A percentile compares a stretch with the other conserved stretches of the same genome.
Conservation (phyloP, 306 rosid species). For the Pterocarpus macrocarpus region DNA sequence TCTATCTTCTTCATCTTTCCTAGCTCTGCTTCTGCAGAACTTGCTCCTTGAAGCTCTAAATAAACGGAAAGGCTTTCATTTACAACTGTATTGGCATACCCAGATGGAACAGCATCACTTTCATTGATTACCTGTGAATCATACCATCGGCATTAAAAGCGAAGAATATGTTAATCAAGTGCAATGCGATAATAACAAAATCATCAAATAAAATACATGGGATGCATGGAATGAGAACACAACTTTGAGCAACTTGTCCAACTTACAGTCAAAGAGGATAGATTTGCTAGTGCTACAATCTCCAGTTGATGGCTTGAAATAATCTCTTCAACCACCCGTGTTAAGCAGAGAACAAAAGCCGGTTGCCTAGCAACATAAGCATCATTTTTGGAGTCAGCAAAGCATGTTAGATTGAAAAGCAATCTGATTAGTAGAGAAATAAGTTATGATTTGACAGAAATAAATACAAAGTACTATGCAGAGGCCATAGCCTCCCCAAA, state of each 20-base stretch:
- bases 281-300: constrained; percentile 80
- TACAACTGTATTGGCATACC: constrained; percentile 52
- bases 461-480: constrained; percentile 11
- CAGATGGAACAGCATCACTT: constrained; percentile 49
- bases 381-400: constrained; percentile 29
- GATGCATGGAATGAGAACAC: constrained; percentile 31
- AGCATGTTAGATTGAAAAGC: constrained; percentile 26
- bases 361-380: constrained; percentile 51
- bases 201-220: not conserved
- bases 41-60: constrained; percentile 54
- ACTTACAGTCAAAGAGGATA: constrained; percentile 76
- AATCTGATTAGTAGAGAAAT: constrained; percentile 22
- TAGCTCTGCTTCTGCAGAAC: constrained; percentile 52
- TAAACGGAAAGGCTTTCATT: constrained; percentile 61
- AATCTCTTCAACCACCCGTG: constrained; percentile 46
- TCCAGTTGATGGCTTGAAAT: constrained; percentile 59
- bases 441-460: constrained; percentile 4
- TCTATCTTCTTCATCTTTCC: constrained; percentile 61
- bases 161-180: constrained; percentile 1
- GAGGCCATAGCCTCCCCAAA: constrained; percentile 22
- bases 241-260: not conserved
- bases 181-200: not conserved
- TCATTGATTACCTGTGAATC: constrained; percentile 53
- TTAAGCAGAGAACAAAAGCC: constrained; percentile 55
- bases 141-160: constrained; percentile 28